phyloP scores from a whole-genome alignment of 176 grass and related monocot species.

The Tillandsia fasciculata region DNA sequence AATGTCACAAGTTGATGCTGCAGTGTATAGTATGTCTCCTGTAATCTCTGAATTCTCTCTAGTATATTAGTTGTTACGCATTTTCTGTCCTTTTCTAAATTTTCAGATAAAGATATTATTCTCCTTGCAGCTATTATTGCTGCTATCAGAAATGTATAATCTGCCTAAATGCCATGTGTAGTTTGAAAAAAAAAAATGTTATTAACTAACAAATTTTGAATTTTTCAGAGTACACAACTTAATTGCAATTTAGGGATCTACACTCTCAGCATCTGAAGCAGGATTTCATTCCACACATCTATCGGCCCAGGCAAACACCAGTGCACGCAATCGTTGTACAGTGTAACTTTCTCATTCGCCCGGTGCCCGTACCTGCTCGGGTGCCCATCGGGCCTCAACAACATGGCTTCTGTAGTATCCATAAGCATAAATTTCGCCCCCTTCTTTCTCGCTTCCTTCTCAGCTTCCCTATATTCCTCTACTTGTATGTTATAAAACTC shows the following conservation, averaged over 20 bases:
- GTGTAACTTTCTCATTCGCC: slow-evolving; percentile 29
- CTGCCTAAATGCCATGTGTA: neutral
- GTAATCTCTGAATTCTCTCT: neutral
- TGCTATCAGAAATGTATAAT: neutral
- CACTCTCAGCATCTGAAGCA: slow-evolving; percentile 36
- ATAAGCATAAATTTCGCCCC: slow-evolving; percentile 7
- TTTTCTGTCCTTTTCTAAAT: too few relatives aligned
- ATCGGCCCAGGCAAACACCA: slow-evolving; percentile 62
- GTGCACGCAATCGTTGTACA: slow-evolving; percentile 64
- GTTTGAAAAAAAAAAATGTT: neutral
- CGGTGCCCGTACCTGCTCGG: slow-evolving; percentile 45
- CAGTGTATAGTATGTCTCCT: neutral
- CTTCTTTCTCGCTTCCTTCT: slow-evolving; percentile 4
- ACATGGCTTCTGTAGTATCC: slow-evolving; percentile 38
- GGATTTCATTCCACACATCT: slow-evolving; percentile 55
- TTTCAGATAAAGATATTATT: too few relatives aligned
- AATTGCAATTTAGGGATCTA: neutral
- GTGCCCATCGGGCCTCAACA: slow-evolving; percentile 62
- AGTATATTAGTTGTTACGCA: neutral
- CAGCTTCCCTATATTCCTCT: slow-evolving; percentile 39
- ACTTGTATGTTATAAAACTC: slow-evolving; percentile 37
- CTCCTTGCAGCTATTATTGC: too few relatives aligned
- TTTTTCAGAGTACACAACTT: neutral
- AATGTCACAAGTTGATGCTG: neutral
- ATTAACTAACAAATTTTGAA: neutral